These are phyloP conservation scores for Tricholoma flavovirens DNA, from an alignment of 768 basidiomycete species.

Conservation along the genomic window DNA sequence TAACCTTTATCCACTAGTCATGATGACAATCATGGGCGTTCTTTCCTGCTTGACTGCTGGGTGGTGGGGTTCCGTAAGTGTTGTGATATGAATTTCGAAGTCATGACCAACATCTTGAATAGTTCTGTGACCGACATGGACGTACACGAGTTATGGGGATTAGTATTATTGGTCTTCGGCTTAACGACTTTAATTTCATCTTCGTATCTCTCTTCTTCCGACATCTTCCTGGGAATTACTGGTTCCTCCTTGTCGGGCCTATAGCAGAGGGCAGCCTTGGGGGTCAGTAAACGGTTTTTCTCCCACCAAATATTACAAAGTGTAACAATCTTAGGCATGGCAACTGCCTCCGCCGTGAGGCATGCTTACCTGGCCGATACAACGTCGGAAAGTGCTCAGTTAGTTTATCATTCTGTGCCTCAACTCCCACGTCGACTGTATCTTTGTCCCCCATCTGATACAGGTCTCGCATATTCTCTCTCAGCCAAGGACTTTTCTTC, in stretches of 20 bases:
- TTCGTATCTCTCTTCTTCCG: constrained; percentile 54
- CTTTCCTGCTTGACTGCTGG: constrained; percentile 74
- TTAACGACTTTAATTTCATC: constrained; percentile 63
- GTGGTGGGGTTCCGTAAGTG: constrained; percentile 79
- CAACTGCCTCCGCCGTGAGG: constrained; percentile 42
- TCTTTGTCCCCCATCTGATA: constrained; percentile 6
- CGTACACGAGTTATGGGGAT: constrained; percentile 60
- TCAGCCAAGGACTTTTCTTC: constrained; percentile 63
- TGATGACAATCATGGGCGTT: constrained; percentile 61
- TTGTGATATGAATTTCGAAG: not conserved
- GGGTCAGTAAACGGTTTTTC: constrained; percentile 37
- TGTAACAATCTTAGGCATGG: constrained; percentile 32
- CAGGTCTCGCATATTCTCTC: constrained; percentile 63
- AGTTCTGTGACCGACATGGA: constrained; percentile 78
- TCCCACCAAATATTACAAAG: not conserved
- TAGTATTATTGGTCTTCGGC: constrained; percentile 54
- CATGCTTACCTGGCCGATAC: constrained; percentile 73
- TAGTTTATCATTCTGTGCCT: not conserved
- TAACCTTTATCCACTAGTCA: constrained; percentile 36
- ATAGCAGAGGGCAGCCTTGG: constrained; percentile 67
- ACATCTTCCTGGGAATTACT: constrained; percentile 73
- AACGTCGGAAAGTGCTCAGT: constrained; percentile 51
- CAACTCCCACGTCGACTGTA: not conserved
- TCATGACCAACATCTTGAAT: not conserved
- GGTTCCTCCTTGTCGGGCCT: constrained; percentile 66